Evolutionary conservation across 2,329 filamentous ascomycete genomes (phyloP), one percentile per base, ranked within the genome.

Genomic region (Plenodomus lindquistii): DNA sequence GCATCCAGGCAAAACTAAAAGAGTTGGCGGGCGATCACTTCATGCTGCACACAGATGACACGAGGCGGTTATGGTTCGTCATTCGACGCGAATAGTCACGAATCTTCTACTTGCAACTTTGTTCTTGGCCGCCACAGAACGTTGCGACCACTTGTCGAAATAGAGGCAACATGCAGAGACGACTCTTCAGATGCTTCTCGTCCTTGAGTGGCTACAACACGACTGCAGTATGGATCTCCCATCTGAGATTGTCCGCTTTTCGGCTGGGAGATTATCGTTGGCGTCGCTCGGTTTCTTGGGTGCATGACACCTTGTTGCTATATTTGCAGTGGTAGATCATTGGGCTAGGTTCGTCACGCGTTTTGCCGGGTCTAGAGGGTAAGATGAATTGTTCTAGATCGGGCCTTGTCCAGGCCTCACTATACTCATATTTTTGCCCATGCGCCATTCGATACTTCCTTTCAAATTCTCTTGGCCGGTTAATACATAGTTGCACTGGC

Each of bases 341-440:
- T 58, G 52, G 50, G 38, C 52, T 40, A 52, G 50, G 42, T 24
- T 44, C 44, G 43, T 54, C 59, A 65, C 52, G 61, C 58, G 60
- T 63, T 59, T 61, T 63, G 54, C 54, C 60, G 55, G 59, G 57
- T 52, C 50, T 40, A 48, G 40, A 18, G 27, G 48, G 46, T 40
- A 41, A 62, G 66, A 55, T 62, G 47, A 46, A 46, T 55, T 49
- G 43, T 42, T 48, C 45, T 48, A 55, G 40, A 55, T 52, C 53
- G 50, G 52, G 48, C 50, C 51, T 54, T 56, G 44, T 57, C 59
- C 59, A 37, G 42, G 29, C 40, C 40, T 40, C 51, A 69, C 59
- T 69, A 52, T 67, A 54, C 55, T n/a, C n/a, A 51, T 59, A 66
- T 60, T 63, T 60, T 48, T 57, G 45, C 48, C 44, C 46, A 62